Conservation (phyloP, 2,329 filamentous ascomycete species). For the Xylaria sp. region DNA sequence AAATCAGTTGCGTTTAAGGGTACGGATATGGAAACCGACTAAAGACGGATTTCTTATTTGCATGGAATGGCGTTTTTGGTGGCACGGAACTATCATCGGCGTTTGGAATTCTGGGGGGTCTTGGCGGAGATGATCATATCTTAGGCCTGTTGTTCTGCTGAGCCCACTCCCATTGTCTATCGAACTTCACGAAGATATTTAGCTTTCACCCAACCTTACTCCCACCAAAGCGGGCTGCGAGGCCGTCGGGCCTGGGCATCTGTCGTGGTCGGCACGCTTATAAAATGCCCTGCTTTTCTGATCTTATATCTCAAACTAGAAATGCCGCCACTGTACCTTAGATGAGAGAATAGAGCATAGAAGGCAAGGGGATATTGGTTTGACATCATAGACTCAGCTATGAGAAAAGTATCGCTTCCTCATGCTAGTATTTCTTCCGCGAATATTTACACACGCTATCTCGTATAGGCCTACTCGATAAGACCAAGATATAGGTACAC, state of each 20-base stretch:
- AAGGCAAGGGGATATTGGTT: not conserved
- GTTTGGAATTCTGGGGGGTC: conserved; percentile 17
- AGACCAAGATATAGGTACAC: conserved; percentile 35
- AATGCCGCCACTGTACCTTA: not conserved
- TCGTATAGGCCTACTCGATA: conserved; percentile 27
- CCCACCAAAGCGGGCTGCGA: not conserved
- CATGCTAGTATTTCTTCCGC: conserved; percentile 5
- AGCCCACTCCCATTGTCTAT: not conserved
- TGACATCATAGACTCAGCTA: not conserved
- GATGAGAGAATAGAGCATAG: not conserved
- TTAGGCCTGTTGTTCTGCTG: not conserved
- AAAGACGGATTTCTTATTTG: conserved; percentile 25
- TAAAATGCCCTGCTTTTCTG: too few species aligned
- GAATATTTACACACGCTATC: conserved; percentile 33
- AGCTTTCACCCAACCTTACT: too few species aligned
- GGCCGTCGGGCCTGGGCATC: not conserved
- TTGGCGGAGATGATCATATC: not conserved
- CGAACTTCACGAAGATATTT: conserved; percentile 2
- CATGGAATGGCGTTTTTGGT: conserved; percentile 42
- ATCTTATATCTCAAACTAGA: not conserved
- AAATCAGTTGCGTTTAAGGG: conserved; percentile 47
- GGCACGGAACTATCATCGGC: conserved; percentile 22
- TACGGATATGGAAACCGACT: conserved; percentile 35
- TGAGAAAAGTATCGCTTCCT: conserved; percentile 22
- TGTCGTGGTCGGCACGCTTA: not conserved